Evolutionary conservation across 768 basidiomycete genomes (phyloP), one percentile per base, ranked within the genome.

Genomic region (Tephrocybe sp.): DNA sequence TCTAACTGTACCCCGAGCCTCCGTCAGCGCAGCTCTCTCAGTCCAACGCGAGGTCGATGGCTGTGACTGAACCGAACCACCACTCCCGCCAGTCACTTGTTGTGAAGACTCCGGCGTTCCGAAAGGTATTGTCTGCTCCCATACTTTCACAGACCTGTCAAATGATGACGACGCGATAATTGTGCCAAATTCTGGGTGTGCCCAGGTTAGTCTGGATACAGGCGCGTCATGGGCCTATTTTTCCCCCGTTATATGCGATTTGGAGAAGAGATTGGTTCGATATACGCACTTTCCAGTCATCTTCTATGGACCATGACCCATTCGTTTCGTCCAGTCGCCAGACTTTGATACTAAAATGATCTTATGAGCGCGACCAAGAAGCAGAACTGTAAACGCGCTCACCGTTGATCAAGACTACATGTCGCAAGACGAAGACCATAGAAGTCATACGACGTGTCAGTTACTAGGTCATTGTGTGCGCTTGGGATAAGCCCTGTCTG

Each of bases 171-270:
- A 91, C 0, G 92, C 92, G 49, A 98, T 74, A 46, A 97, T 80
- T 1, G 84, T 80, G 4, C 93, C 95, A 52, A 93, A 94, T 66
- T 94, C 87, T 4, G 96, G 93, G 63, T 95, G 93, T 1, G 92
- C 92, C 90, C 93, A 98, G 46, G 81, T 80, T 12, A 97, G 60
- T 65, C 80, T 85, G 7, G 92, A 82, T 33, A 97, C 77, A 0
- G 95, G 84, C 13, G 93, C 93, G 61, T 96, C 92, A 65, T 98
- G 95, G n/a, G 95, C 96, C 91, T 96, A 17, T 19, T 16, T 30
- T 30, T 38, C 23, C 96, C 91, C 96, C 13, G 19, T 16, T 30
- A 14, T 31, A 26, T 47, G 26, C 47, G 6, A 14, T 45, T 36
- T 17, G 16, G n/a, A n/a, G n/a, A n/a, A 22, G 47, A 20, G n/a